Evolutionary conservation across 768 basidiomycete species (phyloP).

Genomic region (Tricholoma hemisulphureum): DNA sequence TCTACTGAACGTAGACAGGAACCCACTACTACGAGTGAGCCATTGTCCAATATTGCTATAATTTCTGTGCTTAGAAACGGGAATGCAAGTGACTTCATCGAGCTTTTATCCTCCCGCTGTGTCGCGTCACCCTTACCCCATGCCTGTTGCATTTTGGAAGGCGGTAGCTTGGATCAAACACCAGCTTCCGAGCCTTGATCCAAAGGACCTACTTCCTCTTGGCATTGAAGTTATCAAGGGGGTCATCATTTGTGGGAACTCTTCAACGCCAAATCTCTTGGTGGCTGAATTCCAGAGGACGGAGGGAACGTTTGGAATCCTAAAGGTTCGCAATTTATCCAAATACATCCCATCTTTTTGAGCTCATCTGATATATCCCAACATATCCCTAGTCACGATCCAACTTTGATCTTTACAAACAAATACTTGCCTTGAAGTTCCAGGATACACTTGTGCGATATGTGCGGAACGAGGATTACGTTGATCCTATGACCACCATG

Average conservation of each 20-base stretch:
- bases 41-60: background rate
- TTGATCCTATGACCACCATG: constrained; percentile 59
- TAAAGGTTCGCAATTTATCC: constrained; percentile 51
- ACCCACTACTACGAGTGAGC: constrained; percentile 40
- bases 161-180: constrained; percentile 50
- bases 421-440: constrained; percentile 71
- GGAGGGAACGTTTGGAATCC: constrained; percentile 77
- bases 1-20: constrained; percentile 39
- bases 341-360: background rate
- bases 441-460: constrained; percentile 60
- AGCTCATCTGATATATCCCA: background rate
- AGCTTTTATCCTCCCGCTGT: constrained; percentile 32
- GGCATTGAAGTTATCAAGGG: constrained; percentile 78
- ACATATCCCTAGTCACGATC: constrained; percentile 81
- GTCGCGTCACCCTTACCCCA: constrained; percentile 25
- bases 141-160: constrained; percentile 40
- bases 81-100: constrained; percentile 22
- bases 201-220: constrained; percentile 83
- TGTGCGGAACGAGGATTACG: constrained; percentile 75
- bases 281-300: constrained; percentile 79
- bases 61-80: background rate
- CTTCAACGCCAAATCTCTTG: constrained; percentile 78
- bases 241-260: constrained; percentile 81
- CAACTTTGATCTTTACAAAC: constrained; percentile 79
- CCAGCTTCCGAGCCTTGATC: constrained; percentile 70